Percentiles rank a stretch among this genome's conserved stretches.
Evolutionary conservation across 2,329 filamentous ascomycete species (phyloP).

Genomic region (Sodiomyces alkalinus): DNA sequence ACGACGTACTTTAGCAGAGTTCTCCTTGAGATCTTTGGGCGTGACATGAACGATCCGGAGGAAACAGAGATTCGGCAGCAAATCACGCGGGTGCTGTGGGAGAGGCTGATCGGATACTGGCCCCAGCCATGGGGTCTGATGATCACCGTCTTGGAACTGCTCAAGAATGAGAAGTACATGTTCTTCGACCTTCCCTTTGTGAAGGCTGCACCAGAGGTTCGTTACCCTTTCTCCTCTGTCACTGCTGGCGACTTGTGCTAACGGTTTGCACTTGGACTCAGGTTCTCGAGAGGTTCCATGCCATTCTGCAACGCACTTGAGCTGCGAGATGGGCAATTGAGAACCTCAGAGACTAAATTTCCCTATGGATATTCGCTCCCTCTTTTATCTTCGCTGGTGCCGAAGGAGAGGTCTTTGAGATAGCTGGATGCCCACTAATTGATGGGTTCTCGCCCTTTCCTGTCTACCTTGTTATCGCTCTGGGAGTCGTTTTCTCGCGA

Average conservation of each 20-base stretch:
- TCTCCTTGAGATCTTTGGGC: conserved; percentile 71
- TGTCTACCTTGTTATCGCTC: too few relatives aligned
- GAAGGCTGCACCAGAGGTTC: conserved; percentile 76
- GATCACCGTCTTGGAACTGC: conserved; percentile 72
- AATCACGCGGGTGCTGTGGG: conserved; percentile 75
- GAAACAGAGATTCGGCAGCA: conserved; percentile 76
- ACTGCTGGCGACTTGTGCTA: too few relatives aligned
- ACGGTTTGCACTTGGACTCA: too few relatives aligned
- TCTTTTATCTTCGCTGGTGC: too few relatives aligned
- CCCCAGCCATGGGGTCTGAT: conserved; percentile 94
- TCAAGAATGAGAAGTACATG: conserved; percentile 79
- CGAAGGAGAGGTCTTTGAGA: too few relatives aligned
- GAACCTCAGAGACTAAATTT: too few relatives aligned
- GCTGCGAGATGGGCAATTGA: too few relatives aligned
- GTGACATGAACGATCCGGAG: conserved; percentile 57
- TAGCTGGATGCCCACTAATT: too few relatives aligned
- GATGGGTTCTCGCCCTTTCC: too few relatives aligned
- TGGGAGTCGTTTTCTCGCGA: too few relatives aligned
- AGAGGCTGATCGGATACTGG: conserved; percentile 75
- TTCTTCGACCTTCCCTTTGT: conserved; percentile 92
- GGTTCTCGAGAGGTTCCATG: conserved; percentile 9
- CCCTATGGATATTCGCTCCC: too few relatives aligned
- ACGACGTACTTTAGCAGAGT: conserved; percentile 88
- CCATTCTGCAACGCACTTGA: conserved; percentile 4
- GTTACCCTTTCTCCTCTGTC: conserved; percentile 10